These are phyloP conservation scores for Middelhovenomyces tepae DNA, from an alignment of 805 yeast genomes.

Conservation along the genomic window DNA sequence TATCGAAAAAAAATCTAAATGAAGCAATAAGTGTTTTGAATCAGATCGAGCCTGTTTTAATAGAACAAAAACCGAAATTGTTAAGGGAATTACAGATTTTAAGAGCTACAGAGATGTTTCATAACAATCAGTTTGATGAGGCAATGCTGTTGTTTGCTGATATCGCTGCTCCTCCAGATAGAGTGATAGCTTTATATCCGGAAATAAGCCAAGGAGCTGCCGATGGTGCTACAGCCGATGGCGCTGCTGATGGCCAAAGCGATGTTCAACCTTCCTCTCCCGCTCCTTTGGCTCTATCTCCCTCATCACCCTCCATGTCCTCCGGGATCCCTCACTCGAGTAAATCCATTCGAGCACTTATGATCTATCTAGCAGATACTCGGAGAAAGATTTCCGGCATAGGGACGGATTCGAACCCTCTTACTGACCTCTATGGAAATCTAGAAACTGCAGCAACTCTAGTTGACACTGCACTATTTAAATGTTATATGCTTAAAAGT, in stretches of 20 bases:
- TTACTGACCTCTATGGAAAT: constrained; percentile 23
- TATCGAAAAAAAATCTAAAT: constrained; percentile 26
- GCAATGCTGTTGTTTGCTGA: constrained; percentile 41
- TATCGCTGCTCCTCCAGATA: constrained; percentile 52
- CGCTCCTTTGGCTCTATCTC: background rate
- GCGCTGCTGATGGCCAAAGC: constrained; percentile 1
- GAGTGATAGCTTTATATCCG: constrained; percentile 42
- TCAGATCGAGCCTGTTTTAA: constrained; percentile 24
- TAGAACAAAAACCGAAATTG: constrained; percentile 26
- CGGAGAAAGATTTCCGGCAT: constrained; percentile 39
- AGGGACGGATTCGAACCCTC: constrained; percentile 21
- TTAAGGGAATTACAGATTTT: constrained; percentile 38
- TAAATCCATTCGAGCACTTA: constrained; percentile 28
- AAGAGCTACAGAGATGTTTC: constrained; percentile 30
- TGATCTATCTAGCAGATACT: constrained; percentile 41
- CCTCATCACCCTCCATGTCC: no score
- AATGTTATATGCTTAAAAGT: constrained; percentile 59
- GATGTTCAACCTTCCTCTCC: background rate
- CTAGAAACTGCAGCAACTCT: constrained; percentile 29
- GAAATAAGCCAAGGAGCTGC: constrained; percentile 4
- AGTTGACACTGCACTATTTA: constrained; percentile 73
- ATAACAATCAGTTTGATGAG: constrained; percentile 23
- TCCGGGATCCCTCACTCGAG: no score
- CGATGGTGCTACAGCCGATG: constrained; percentile 2
- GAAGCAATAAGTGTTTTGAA: constrained; percentile 39